A percentile compares a stretch with the other conserved stretches of the same genome.
Evolutionary conservation across 1,284 basidiomycete genomes (phyloP).

Genomic region (Thecaphora frezii): DNA sequence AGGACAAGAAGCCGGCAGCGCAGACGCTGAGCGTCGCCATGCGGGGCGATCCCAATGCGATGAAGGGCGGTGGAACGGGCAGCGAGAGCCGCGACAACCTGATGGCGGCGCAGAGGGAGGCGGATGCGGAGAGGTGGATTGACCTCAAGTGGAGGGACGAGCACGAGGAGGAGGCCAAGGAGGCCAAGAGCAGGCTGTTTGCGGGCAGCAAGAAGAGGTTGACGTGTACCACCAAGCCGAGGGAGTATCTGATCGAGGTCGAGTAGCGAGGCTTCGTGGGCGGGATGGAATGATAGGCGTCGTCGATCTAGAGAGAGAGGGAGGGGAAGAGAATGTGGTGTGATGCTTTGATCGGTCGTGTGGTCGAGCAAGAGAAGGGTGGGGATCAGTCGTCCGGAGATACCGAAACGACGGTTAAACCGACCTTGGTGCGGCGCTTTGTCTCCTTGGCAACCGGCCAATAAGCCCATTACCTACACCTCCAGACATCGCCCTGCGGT

Average conservation of each 20-base stretch:
- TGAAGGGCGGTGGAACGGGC: constrained; percentile 13
- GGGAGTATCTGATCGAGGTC: constrained; percentile 31
- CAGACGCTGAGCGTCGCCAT: constrained; percentile 49
- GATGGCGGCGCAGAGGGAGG: constrained; percentile 49
- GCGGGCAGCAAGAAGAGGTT: constrained; percentile 31
- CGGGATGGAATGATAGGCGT: too few relatives aligned
- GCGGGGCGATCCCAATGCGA: constrained; percentile 29
- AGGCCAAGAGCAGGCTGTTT: constrained; percentile 40
- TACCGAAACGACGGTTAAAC: too few relatives aligned
- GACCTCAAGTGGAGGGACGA: constrained; percentile 52
- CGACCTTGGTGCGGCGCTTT: too few relatives aligned
- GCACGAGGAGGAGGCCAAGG: constrained; percentile 20
- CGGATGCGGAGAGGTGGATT: constrained; percentile 56
- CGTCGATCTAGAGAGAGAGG: too few relatives aligned
- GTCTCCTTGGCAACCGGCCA: too few relatives aligned
- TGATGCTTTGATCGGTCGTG: too few relatives aligned
- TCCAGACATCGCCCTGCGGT: too few relatives aligned
- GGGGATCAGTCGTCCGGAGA: too few relatives aligned
- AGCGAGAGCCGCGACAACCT: constrained; percentile 28
- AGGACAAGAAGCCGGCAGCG: constrained; percentile 30
- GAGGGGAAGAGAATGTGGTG: too few relatives aligned
- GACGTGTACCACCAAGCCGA: constrained; percentile 38
- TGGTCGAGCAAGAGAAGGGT: too few relatives aligned
- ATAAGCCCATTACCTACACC: too few relatives aligned
- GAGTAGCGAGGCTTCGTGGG: background rate